Conservation (phyloP, 1,284 basidiomycete species). For the Schizophyllum amplum region DNA sequence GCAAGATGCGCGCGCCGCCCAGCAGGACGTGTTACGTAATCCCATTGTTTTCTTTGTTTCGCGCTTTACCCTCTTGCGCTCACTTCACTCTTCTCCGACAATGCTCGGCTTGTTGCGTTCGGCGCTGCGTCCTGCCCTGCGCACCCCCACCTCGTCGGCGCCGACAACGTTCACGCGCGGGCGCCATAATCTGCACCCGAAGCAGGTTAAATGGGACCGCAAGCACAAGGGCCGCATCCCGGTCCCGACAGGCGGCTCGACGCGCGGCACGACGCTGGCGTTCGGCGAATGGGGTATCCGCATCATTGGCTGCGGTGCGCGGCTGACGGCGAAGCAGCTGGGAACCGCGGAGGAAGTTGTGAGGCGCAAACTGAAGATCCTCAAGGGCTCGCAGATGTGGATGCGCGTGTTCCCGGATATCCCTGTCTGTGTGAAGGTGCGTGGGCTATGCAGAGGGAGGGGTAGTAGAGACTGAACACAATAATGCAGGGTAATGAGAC, state of each 20-base stretch:
- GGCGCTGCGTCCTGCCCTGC: not conserved
- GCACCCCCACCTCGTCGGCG: slow-evolving; percentile 51
- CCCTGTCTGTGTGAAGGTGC: slow-evolving; percentile 93
- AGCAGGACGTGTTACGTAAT: not conserved
- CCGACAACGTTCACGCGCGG: slow-evolving; percentile 43
- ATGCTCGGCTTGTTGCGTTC: not conserved
- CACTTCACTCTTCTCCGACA: not conserved
- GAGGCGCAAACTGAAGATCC: slow-evolving; percentile 83
- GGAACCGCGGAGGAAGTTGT: slow-evolving; percentile 83
- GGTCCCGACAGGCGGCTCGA: slow-evolving; percentile 83
- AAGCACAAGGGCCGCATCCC: slow-evolving; percentile 84
- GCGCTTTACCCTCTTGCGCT: not conserved
- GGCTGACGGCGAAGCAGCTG: slow-evolving; percentile 90
- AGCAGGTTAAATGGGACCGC: slow-evolving; percentile 75
- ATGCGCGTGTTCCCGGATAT: slow-evolving; percentile 94
- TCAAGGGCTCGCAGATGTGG: slow-evolving; percentile 88
- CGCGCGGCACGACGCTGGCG: slow-evolving; percentile 88
- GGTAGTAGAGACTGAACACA: not conserved
- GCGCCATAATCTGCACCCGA: slow-evolving; percentile 68
- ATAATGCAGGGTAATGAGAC: slow-evolving; percentile 86
- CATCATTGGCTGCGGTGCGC: slow-evolving; percentile 74
- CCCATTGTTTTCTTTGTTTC: not conserved
- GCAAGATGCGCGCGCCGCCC: not conserved
- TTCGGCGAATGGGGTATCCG: slow-evolving; percentile 91
- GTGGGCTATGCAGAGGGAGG: slow-evolving; percentile 11